Conservation (phyloP, 179 eudicot species). For the Nepenthes alata region DNA sequence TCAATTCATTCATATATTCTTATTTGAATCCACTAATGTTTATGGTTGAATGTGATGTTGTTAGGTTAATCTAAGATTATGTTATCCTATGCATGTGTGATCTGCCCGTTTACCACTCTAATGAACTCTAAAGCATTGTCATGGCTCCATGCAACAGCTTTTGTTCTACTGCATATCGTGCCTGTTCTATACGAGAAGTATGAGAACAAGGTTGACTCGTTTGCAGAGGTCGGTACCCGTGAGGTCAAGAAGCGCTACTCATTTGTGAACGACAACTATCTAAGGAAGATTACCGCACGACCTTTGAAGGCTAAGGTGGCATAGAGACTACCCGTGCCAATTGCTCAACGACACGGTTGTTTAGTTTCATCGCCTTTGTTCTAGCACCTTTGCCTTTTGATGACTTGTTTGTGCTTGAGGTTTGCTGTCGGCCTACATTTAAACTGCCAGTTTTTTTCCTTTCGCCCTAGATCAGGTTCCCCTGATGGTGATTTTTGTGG, state of each 20-base stretch:
- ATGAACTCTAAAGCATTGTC: neutral
- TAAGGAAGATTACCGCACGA: slow-evolving; percentile 43
- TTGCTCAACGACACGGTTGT: too few relatives aligned
- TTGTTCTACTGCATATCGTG: slow-evolving; percentile 44
- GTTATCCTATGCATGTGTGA: too few relatives aligned
- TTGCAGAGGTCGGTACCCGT: slow-evolving; percentile 32
- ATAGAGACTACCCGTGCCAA: slow-evolving; percentile 7
- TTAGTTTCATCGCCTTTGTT: too few relatives aligned
- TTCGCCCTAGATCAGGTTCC: too few relatives aligned
- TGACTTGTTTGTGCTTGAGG: too few relatives aligned
- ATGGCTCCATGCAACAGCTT: slow-evolving; percentile 22
- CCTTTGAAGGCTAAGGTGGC: slow-evolving; percentile 20
- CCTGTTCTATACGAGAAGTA: slow-evolving; percentile 59
- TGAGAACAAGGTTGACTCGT: slow-evolving; percentile 50
- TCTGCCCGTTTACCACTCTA: neutral
- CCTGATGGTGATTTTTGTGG: too few relatives aligned
- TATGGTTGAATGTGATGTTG: too few relatives aligned
- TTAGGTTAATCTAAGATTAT: too few relatives aligned
- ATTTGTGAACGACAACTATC: slow-evolving; percentile 41
- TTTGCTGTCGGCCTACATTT: too few relatives aligned
- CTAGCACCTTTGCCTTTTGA: too few relatives aligned
- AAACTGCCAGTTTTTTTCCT: too few relatives aligned
- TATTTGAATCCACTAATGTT: too few relatives aligned
- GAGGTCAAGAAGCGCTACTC: slow-evolving; percentile 47
- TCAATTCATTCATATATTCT: neutral